Conservation (phyloP, 768 basidiomycete species). For the Paxillus involutus region DNA sequence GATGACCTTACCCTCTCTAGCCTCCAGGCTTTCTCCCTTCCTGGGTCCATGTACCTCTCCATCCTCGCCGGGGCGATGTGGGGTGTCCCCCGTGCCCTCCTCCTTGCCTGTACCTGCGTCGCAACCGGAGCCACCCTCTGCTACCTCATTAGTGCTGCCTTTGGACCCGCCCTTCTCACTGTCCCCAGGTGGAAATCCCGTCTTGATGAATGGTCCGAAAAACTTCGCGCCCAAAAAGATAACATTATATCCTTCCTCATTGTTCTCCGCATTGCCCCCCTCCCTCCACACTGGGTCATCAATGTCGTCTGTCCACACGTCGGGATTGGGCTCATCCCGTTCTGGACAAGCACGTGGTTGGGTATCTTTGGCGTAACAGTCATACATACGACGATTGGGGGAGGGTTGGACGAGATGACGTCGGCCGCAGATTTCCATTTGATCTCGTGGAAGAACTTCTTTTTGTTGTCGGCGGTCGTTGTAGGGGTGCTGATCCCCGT, state of each 20-base stretch:
- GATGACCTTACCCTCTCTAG: slow-evolving; percentile 39
- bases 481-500: slow-evolving; percentile 94
- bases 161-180: slow-evolving; percentile 88
- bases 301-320: slow-evolving; percentile 93
- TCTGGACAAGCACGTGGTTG: slow-evolving; percentile 89
- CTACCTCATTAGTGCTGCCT: slow-evolving; percentile 88
- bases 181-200: slow-evolving; percentile 82
- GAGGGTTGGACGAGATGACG: slow-evolving; percentile 94
- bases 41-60: slow-evolving; percentile 97
- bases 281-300: slow-evolving; percentile 96
- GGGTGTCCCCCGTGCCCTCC: slow-evolving; percentile 83
- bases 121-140: slow-evolving; percentile 89
- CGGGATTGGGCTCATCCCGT: slow-evolving; percentile 79
- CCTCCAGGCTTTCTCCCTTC: slow-evolving; percentile 93
- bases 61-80: slow-evolving; percentile 96
- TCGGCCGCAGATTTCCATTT: slow-evolving; percentile 91
- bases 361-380: slow-evolving; percentile 89
- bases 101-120: slow-evolving; percentile 90
- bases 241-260: slow-evolving; percentile 92
- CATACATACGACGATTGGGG: slow-evolving; percentile 94
- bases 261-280: slow-evolving; percentile 89
- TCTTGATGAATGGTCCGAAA: slow-evolving; percentile 79
- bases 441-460: slow-evolving; percentile 88
- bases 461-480: slow-evolving; percentile 80
- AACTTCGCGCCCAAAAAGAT: slow-evolving; percentile 74